Evolutionary conservation across 805 yeast genomes (phyloP), one percentile per base, ranked within the genome.

Genomic region (Ogataea haglerorum): DNA sequence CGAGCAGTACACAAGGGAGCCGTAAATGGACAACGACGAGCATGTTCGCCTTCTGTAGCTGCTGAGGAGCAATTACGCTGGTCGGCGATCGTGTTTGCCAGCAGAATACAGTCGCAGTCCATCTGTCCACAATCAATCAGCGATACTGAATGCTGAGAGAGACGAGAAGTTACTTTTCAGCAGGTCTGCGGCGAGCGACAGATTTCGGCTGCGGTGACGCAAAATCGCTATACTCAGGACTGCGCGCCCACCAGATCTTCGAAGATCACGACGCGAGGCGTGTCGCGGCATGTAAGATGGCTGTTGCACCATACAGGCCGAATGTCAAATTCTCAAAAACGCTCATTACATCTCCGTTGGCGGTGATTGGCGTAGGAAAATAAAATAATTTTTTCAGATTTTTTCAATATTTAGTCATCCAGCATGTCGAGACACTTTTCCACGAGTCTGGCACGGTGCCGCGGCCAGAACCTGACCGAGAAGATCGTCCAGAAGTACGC

Each of bases 401-500:
- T 38, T 38, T 38, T 33, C 24, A 22, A 10, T 23, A 10, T 27
- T 38, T 33, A 33, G 37, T 38, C 42, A 38, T 38, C 17, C 9
- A 16, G 10, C 36, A 38, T 38, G 42, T 33, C 42, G 22, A 51
- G 58, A 45, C 35, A 23, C 9, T 47, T 56, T 21, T 51, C 57
- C 9, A 38, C 53, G 27, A 41, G 41, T 12, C 31, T 46, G n/a
- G 13, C 42, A 2, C 33, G 30, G n/a, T n/a, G 52, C 9, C 63
- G 69, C 30, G 81, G 81, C 15, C 99, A 93, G 66, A 93, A 90
- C 57, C 65, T 91, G 54, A 90, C 97, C 17, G 99, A 93, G 67
- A 93, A 93, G 67, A 88, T 95, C 45, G 96, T 89, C 9, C 99
- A 93, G 61, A 78, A 76, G 56, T 91, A 86, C 60, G 95, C 98